Base-by-base conservation (phyloP, 257 asterid species). In the Primulina eburnea region DNA sequence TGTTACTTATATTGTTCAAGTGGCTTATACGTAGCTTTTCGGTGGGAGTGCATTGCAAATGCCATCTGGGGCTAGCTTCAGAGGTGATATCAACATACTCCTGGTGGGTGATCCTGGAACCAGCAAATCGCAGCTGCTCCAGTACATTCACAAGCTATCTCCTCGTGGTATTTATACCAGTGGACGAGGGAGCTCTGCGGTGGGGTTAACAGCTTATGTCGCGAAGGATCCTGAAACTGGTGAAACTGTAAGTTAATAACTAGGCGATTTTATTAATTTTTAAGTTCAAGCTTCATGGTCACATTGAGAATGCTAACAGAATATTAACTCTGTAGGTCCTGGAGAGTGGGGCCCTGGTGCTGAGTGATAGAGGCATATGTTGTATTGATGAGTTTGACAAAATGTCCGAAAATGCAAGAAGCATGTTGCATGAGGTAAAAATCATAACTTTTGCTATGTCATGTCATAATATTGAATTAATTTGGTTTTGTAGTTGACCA, bases 41-140 rank as follows among this genome's bases (percentile, higher is more conserved):
- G 99, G 99, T 8, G 99, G 99, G 79, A 94, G 83, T 64, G 96
- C 89, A 32, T 77, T 94, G 84, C 89, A 62, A 63, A 76, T 94
- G 78, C 82, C 86, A 52, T 81, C 99, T 78, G 97, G 97, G 50
- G 96, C 99, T 71, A 89, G 85, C 86, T 94, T 94, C 76, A 83
- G 97, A 65, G 99, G 99, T 56, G 99, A 94, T 86, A 94, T 94
- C 78, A 94, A 94, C 76, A 84, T 94, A 78, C 92, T 94, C 69
- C 96, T 94, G 71, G 97, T 91, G 83, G 99, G 99, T 63, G 99
- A 91, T 79, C 99, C 99, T 69, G 99, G 99, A 73, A 94, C 99
- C 60, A 94, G 99, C 71, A 94, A 94, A 79, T 94, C 99, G 55
- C 99, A 94, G 88, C 87, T 94, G 81, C 97, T 94, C 61, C 96